Percentiles rank a stretch among this genome's conserved stretches.
phyloP scores from a whole-genome alignment of 148 eudicot species.

The Rhododendron mucronatum region DNA sequence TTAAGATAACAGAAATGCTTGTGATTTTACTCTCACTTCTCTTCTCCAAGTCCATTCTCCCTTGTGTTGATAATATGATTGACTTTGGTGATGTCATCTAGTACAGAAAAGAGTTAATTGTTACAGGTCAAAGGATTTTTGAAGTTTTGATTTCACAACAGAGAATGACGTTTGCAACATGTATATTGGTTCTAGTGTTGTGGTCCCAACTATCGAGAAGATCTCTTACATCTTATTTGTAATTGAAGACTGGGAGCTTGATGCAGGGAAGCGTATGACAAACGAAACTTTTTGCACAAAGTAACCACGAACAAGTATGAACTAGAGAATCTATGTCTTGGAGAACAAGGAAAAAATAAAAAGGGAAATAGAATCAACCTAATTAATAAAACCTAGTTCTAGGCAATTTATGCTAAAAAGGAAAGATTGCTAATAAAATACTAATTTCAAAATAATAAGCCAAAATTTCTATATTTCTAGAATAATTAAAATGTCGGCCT shows the following conservation, averaged over 20 bases:
- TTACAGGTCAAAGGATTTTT: not conserved
- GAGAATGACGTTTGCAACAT: not conserved
- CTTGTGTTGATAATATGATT: not conserved
- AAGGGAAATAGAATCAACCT: no score
- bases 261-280: no score
- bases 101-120: not conserved
- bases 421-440: no score
- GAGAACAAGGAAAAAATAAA: no score
- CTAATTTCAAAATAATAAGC: no score
- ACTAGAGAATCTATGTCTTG: no score
- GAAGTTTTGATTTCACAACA: not conserved
- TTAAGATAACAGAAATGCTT: not conserved
- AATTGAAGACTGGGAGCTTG: not conserved
- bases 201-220: not conserved
- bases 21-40: not conserved
- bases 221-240: not conserved
- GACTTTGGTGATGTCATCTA: not conserved
- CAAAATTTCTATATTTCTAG: no score
- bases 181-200: not conserved
- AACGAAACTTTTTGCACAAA: no score
- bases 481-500: no score
- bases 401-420: no score
- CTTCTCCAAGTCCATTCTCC: not conserved
- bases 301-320: no score
- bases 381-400: no score